Percentiles rank a stretch among this genome's conserved stretches.
phyloP scores from a whole-genome alignment of 177 flowering plant genomes.

The Vitis hybrid region DNA sequence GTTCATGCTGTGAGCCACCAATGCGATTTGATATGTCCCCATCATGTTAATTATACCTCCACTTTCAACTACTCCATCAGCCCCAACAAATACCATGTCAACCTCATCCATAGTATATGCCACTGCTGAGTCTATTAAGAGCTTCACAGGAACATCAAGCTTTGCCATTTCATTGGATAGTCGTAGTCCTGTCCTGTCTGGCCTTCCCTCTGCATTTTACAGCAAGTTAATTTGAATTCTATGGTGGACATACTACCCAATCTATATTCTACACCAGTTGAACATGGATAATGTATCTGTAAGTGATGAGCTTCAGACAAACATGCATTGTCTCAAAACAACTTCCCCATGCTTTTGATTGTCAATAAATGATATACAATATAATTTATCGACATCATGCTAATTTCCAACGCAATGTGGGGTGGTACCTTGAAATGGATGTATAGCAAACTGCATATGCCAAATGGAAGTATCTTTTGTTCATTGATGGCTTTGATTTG shows the following conservation, averaged over 20 bases:
- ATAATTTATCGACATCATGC: too few relatives aligned
- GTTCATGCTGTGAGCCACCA: slow-evolving; percentile 92
- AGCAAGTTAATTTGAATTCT: not conserved
- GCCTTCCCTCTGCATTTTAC: slow-evolving; percentile 82
- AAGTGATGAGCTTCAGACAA: too few relatives aligned
- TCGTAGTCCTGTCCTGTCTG: slow-evolving; percentile 86
- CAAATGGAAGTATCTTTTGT: too few relatives aligned
- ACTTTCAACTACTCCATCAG: slow-evolving; percentile 98
- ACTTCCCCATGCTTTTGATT: too few relatives aligned
- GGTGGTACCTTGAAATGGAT: too few relatives aligned
- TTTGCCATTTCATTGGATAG: slow-evolving; percentile 87
- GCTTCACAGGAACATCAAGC: slow-evolving; percentile 94
- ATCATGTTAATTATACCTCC: slow-evolving; percentile 98
- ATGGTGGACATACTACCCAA: too few relatives aligned
- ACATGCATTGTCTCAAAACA: too few relatives aligned
- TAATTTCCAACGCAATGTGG: too few relatives aligned
- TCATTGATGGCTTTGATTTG: not conserved
- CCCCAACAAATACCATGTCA: slow-evolving; percentile 96
- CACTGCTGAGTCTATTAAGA: slow-evolving; percentile 90
- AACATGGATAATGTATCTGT: not conserved
- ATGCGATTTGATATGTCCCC: slow-evolving; percentile 95
- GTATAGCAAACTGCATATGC: too few relatives aligned
- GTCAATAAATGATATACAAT: too few relatives aligned
- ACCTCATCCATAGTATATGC: slow-evolving; percentile 96
- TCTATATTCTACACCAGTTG: not conserved